These are phyloP conservation scores for Trypethelium eluteriae DNA, from an alignment of 495 filamentous ascomycete genomes.

Conservation along the genomic window DNA sequence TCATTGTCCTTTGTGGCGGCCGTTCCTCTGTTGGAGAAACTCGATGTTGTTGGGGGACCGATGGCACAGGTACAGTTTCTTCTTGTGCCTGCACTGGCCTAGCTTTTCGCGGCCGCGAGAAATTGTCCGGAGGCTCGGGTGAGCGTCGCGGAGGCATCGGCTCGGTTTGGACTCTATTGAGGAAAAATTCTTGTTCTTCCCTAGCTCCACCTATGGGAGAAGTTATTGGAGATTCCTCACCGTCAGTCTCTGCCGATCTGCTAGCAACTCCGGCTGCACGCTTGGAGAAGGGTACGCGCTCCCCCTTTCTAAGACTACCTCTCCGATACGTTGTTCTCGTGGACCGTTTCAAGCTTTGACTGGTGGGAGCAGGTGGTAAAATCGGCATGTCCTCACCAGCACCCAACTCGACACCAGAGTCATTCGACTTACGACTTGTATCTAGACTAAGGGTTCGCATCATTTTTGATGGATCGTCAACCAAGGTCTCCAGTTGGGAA, in stretches of 20 bases:
- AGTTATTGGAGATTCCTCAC: constrained; percentile 46
- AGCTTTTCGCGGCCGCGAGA: constrained; percentile 25
- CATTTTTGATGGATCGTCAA: constrained; percentile 68
- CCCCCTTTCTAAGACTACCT: constrained; percentile 74
- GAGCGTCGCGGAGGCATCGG: constrained; percentile 44
- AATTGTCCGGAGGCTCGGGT: constrained; percentile 25
- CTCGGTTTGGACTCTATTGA: constrained; percentile 69
- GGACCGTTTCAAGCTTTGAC: constrained; percentile 74
- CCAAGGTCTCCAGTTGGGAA: constrained; percentile 65
- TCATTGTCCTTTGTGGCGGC: not conserved
- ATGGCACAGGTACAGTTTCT: not conserved
- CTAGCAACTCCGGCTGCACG: constrained; percentile 46
- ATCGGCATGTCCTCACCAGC: constrained; percentile 81
- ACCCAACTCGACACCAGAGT: constrained; percentile 39
- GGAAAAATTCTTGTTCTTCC: constrained; percentile 43
- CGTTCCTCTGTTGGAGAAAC: constrained; percentile 16
- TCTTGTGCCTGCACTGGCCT: constrained; percentile 6
- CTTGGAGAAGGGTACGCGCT: constrained; percentile 69
- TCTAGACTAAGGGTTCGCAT: constrained; percentile 60
- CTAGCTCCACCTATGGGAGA: constrained; percentile 35
- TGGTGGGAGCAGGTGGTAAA: constrained; percentile 61
- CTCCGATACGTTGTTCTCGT: constrained; percentile 88
- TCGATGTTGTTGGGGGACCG: constrained; percentile 19
- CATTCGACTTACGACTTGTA: constrained; percentile 30
- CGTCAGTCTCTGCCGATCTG: constrained; percentile 48